phyloP scores from a whole-genome alignment of 139 green algal species.

The Chlorella sp. region DNA sequence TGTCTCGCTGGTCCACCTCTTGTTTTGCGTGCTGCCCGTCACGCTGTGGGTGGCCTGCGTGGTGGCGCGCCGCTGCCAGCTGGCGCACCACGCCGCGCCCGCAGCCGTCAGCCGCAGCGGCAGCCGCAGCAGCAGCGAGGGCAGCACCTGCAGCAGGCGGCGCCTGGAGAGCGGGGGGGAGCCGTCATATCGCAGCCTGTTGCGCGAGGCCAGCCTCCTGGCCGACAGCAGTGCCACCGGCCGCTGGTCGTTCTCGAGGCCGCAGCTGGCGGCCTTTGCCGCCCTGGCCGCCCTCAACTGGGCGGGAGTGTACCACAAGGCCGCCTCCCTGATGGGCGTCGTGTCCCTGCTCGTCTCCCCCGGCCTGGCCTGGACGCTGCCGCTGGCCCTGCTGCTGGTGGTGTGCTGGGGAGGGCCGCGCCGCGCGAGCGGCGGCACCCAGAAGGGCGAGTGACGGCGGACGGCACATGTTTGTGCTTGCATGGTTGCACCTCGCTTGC shows the following conservation, averaged over 20 bases:
- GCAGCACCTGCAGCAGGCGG: neutral
- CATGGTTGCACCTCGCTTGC: too few relatives aligned
- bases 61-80: conserved; percentile 30
- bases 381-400: conserved; percentile 39
- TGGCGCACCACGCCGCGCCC: neutral
- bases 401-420: neutral
- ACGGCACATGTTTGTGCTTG: neutral
- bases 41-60: conserved; percentile 59
- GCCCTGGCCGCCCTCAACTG: neutral
- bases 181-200: neutral
- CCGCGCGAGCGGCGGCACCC: neutral
- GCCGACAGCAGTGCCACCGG: neutral
- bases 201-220: neutral
- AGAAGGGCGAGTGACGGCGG: conserved; percentile 10
- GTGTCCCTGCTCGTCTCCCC: conserved; percentile 37
- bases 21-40: conserved; percentile 46
- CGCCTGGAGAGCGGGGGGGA: neutral
- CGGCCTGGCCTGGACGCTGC: conserved; percentile 47
- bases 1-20: conserved; percentile 29
- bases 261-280: neutral
- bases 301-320: conserved; percentile 8
- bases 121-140: conserved; percentile 12
- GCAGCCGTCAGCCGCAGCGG: neutral
- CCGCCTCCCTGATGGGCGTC: conserved; percentile 1
- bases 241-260: conserved; percentile 10